Evolutionary conservation across 2,329 filamentous ascomycete genomes (phyloP).

Genomic region (Lasiodiplodia sp.): DNA sequence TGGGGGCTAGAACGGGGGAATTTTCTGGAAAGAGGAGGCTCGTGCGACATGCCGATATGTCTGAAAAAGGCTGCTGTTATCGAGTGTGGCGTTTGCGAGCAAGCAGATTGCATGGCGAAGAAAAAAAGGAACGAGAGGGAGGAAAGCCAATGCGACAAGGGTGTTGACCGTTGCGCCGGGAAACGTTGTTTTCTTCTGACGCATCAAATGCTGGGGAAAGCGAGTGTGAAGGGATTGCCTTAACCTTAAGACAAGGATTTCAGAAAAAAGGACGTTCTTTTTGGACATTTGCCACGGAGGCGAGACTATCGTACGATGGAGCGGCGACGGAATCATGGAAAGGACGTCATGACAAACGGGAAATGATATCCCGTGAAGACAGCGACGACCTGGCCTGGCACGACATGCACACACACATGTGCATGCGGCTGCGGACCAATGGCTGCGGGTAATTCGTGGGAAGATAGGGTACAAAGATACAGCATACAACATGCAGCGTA

Average conservation of each 20-base stretch:
- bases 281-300: neutral
- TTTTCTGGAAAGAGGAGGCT: constrained; percentile 16
- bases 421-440: neutral
- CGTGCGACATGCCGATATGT: constrained; percentile 14
- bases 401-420: constrained; percentile 1
- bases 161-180: neutral
- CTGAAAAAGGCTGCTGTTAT: constrained; percentile 20
- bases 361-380: neutral
- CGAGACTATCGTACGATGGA: neutral
- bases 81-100: constrained; percentile 11
- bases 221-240: neutral
- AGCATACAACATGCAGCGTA: neutral
- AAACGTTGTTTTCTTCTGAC: neutral
- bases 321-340: neutral
- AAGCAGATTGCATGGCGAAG: neutral
- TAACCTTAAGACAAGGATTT: neutral
- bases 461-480: neutral
- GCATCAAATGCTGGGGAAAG: constrained; percentile 5
- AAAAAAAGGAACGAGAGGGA: neutral
- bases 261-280: neutral
- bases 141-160: neutral
- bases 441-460: neutral
- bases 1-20: neutral
- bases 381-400: constrained; percentile 3
- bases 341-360: neutral